phyloP scores from a whole-genome alignment of 1,139 yeast genomes.

The Lipomyces yarrowii region DNA sequence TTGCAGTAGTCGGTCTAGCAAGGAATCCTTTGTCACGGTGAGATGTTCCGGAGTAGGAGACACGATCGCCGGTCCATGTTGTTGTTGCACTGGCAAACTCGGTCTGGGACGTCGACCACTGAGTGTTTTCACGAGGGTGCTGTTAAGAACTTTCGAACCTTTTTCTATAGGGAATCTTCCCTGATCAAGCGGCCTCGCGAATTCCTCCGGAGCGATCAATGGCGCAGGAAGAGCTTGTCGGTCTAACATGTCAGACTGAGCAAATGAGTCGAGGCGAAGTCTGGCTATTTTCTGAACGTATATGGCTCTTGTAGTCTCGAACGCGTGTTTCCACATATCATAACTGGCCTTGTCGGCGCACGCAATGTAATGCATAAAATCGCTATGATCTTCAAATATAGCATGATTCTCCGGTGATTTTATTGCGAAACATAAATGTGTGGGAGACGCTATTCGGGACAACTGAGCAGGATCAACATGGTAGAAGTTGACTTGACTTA shows the following conservation, averaged over 20 bases:
- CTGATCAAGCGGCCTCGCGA: not conserved
- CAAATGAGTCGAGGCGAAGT: constrained; percentile 8
- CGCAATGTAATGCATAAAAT: constrained; percentile 15
- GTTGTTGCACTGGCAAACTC: not conserved
- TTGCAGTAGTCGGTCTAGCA: constrained; percentile 21
- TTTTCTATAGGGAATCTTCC: constrained; percentile 18
- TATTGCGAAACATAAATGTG: constrained; percentile 15
- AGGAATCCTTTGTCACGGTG: constrained; percentile 20
- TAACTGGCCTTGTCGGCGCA: constrained; percentile 16
- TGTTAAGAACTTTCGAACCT: constrained; percentile 11
- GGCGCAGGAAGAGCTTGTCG: constrained; percentile 5
- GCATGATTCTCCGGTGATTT: constrained; percentile 15
- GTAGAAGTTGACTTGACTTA: constrained; percentile 14
- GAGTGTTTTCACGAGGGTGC: constrained; percentile 11
- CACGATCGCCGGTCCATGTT: not conserved
- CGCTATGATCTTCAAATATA: constrained; percentile 17
- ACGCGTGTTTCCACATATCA: constrained; percentile 21
- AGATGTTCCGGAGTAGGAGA: constrained; percentile 8
- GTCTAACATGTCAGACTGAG: not conserved
- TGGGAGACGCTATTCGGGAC: constrained; percentile 6
- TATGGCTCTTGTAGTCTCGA: constrained; percentile 14
- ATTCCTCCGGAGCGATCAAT: constrained; percentile 11
- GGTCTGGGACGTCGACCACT: not conserved
- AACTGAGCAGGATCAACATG: not conserved
- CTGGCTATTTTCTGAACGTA: constrained; percentile 5